Base-by-base conservation (phyloP, 2,329 filamentous ascomycete species). In the Penicillium brasilianum region DNA sequence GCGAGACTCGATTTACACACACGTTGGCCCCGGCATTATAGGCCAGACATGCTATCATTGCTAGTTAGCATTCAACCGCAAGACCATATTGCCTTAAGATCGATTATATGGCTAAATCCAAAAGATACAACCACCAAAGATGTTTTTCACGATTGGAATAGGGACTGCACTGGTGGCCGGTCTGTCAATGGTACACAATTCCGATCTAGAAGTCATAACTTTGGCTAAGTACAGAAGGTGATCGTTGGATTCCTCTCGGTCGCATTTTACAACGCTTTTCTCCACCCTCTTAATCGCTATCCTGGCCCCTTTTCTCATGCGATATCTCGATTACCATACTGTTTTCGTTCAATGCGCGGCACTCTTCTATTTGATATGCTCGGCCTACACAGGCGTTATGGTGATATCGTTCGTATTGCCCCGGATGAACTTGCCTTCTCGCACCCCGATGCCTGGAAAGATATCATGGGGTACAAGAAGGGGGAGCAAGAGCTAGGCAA, bases 381-480 rank as follows among this genome's bases (percentile, higher is more conserved):
- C 5, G 41, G 57, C 14, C 10, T 60, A 8, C 58, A 60, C 22
- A 37, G 39, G 7, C 25, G 22, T 11, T 60, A 60, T 16, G 58
- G 58, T 25, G 46, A 34, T 18, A 22, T 51, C 2, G 30, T 37
- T 20, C 49, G 44, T 3, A 49, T 49, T 49, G 44, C 44, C 20
- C 44, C 44, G 14, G 44, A 49, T 30, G 44, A 49, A 18, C 44
- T 49, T 14, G 22, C 44, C 25, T 49, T 49, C 25, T 53, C 68
- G 66, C 57, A 39, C 41, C 52, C 56, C 34, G 60, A 52, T 63
- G 58, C 68, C 61, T 52, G 44, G 34, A 55, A 58, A 43, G 52
- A 51, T 55, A 55, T 41, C 49, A 65, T 69, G 58, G 71, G 72
- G 39, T 62, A 67, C 22, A 64, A 61, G 30, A 62, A 62, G 9